Evolutionary conservation across 208 protist genomes (phyloP).

Genomic region (Trypanosoma theileri): DNA sequence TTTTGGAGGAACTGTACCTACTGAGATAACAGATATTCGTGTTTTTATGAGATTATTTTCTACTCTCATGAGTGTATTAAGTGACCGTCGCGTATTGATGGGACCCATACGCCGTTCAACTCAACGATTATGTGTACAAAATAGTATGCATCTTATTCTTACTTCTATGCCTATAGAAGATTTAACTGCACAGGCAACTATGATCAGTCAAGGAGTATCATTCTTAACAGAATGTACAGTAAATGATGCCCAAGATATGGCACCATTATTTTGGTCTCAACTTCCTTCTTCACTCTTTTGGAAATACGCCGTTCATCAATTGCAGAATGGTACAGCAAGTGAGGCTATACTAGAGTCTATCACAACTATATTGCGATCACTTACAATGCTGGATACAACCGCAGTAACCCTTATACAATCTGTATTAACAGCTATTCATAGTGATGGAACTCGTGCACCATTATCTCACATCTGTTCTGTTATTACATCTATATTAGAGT

Average conservation of each 20-base stretch:
- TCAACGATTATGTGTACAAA: slow-evolving; percentile 55
- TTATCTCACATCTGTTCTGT: slow-evolving; percentile 34
- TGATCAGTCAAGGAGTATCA: slow-evolving; percentile 36
- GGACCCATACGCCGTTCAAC: slow-evolving; percentile 61
- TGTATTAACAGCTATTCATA: slow-evolving; percentile 38
- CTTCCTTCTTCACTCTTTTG: slow-evolving; percentile 54
- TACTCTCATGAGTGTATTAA: slow-evolving; percentile 48
- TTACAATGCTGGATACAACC: slow-evolving; percentile 44
- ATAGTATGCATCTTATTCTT: slow-evolving; percentile 32
- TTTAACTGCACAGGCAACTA: slow-evolving; percentile 15
- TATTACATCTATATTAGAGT: slow-evolving; percentile 60
- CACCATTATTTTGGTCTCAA: slow-evolving; percentile 46
- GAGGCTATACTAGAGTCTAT: slow-evolving; percentile 28
- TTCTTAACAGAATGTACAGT: slow-evolving; percentile 53
- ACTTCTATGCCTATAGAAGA: slow-evolving; percentile 1
- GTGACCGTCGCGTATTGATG: slow-evolving; percentile 54
- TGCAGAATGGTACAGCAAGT: slow-evolving; percentile 20
- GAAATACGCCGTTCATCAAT: slow-evolving; percentile 33
- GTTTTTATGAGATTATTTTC: slow-evolving; percentile 39
- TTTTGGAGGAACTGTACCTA: slow-evolving; percentile 17
- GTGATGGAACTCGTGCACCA: background rate
- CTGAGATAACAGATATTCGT: slow-evolving; percentile 10
- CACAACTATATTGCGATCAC: slow-evolving; percentile 51
- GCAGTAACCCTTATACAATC: slow-evolving; percentile 42
- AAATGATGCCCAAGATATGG: slow-evolving; percentile 58